phyloP scores from a whole-genome alignment of 1,139 yeast species.

The Ogataea hybrid region DNA sequence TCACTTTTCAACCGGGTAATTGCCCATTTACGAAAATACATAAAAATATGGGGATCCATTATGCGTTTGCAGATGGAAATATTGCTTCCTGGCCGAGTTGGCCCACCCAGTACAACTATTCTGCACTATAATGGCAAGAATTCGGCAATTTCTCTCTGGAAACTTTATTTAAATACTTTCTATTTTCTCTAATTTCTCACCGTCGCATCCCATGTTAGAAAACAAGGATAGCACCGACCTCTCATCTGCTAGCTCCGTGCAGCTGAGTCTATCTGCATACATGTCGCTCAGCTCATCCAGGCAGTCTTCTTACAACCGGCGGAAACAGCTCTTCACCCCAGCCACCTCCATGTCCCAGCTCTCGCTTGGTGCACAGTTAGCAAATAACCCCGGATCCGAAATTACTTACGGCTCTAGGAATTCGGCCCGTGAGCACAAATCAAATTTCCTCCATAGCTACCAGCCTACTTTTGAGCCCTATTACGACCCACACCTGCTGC shows the following conservation, averaged over 20 bases:
- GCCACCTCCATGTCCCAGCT: background rate
- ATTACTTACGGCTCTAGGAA: background rate
- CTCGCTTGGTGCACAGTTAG: background rate
- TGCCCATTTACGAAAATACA: slow-evolving; percentile 4
- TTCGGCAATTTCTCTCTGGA: no score
- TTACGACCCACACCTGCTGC: slow-evolving; percentile 8
- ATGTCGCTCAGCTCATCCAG: background rate
- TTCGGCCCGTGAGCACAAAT: background rate
- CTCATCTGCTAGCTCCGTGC: background rate
- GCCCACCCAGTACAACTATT: background rate
- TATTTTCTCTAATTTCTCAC: background rate
- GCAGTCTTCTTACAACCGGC: background rate
- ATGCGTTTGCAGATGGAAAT: slow-evolving; percentile 1
- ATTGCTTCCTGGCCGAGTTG: background rate
- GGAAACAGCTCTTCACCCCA: background rate
- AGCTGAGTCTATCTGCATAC: background rate
- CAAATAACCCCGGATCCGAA: background rate
- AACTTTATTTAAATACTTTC: background rate
- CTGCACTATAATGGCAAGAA: background rate
- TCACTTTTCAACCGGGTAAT: slow-evolving; percentile 5
- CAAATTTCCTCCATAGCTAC: slow-evolving; percentile 4
- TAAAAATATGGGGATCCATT: slow-evolving; percentile 4
- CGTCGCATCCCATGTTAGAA: background rate
- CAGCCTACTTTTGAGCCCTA: background rate
- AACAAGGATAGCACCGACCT: background rate